These are phyloP conservation scores for Pseudogymnoascus sp. DNA, from an alignment of 2,329 filamentous ascomycete species.

Conservation along the genomic window DNA sequence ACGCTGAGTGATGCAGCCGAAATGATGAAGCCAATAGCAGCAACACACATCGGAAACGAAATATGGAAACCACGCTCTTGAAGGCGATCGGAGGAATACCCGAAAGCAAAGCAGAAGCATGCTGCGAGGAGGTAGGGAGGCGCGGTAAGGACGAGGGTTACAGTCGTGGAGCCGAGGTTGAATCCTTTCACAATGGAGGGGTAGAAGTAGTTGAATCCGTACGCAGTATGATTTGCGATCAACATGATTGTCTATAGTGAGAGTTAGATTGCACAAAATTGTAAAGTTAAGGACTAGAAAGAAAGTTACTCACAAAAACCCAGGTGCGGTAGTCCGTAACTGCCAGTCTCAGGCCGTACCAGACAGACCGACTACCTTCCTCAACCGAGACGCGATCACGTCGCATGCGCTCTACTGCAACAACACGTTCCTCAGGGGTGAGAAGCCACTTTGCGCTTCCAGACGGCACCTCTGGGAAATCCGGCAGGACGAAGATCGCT, in stretches of 20 bases:
- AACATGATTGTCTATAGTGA: constrained; percentile 6
- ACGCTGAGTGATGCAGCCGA: background rate
- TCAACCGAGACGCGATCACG: background rate
- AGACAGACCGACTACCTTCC: background rate
- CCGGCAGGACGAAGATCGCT: constrained; percentile 25
- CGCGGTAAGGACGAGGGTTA: constrained; percentile 12
- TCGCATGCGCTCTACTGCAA: background rate
- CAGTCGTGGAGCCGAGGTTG: constrained; percentile 13
- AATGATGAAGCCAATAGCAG: constrained; percentile 14
- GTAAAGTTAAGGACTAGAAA: background rate
- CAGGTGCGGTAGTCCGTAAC: constrained; percentile 8
- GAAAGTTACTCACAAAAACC: background rate
- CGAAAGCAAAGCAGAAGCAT: constrained; percentile 6
- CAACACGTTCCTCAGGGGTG: background rate
- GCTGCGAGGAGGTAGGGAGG: constrained; percentile 4
- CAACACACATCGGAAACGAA: constrained; percentile 11
- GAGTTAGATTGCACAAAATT: background rate
- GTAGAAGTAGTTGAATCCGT: constrained; percentile 31
- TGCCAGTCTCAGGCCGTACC: constrained; percentile 5
- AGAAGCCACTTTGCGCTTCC: background rate
- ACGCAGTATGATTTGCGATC: constrained; percentile 19
- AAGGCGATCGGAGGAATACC: constrained; percentile 14
- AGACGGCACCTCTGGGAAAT: background rate
- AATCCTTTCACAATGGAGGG: constrained; percentile 21
- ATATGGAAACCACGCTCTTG: constrained; percentile 18